Base-by-base conservation (phyloP, 129 eudicot species). In the Silybum marianum region DNA sequence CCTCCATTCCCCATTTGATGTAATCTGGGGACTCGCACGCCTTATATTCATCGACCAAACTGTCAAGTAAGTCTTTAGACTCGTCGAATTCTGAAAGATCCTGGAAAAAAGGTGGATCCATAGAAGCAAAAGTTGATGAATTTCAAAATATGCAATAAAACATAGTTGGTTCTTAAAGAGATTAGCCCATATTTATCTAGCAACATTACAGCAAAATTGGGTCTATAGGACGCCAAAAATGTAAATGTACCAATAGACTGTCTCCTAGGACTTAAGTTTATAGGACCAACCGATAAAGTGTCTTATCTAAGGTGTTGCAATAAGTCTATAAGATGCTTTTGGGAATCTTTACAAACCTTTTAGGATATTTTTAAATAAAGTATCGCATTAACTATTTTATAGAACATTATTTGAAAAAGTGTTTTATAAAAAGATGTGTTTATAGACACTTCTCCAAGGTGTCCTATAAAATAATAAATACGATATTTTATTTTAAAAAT, bases 1-100 rank as follows among this genome's bases (percentile, higher is more conserved):
- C 97, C 96, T 93, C 96, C 86, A 90, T 80, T 84, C 97, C 97
- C 97, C 97, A 93, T 90, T 93, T 93, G 84, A 90, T 90, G 88
- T 93, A 93, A 83, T 93, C 93, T 32, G 92, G 92, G 72, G 97
- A 93, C 82, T 93, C 96, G 34, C 97, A 93, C 9, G 97, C 97
- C 88, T 93, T 93, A 81, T 93, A 93, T 72, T 93, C 97, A 78
- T 93, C 97, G 24, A 93, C 97, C 88, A 93, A 88, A 67, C 90
- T 89, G 77, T 93, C 96, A 62, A 93, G 81, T 76, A 90, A 78
- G 73, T 93, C 97, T 80, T 93, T 89, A 16, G 97, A 89, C 82
- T 93, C 97, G 19, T 93, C 93, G 75, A 93, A 93, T 73, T 93
- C 97, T 4, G 97, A 90, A 77, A 93, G 95, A 90, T 92, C 97